Base-by-base conservation (phyloP, 371 early-diverging fungal genomes). In the Syncephalastrum monosporum region DNA sequence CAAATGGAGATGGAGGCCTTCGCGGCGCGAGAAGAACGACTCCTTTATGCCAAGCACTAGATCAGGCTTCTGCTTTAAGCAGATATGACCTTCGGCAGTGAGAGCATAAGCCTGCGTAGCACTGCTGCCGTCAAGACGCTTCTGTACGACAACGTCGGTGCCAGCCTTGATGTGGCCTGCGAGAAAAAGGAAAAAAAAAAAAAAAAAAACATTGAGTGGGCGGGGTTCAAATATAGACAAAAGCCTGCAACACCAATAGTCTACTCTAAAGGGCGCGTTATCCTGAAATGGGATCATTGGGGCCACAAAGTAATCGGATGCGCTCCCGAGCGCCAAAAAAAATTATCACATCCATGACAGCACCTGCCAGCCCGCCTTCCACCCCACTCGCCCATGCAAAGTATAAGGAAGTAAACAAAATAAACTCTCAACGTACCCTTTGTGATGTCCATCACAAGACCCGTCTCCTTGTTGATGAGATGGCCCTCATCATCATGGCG, bases 401-500 rank as follows among this genome's bases (percentile, higher is more conserved):
- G 47, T 23, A 52, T 17, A 53, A 46, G 47, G 24, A 48, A 21
- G 5, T 21, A 33, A 33, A 33, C 38, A 33, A 33, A 29, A 33
- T 33, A 33, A 33, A 33, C 38, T 33, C 8, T 29, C 17, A 33
- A 33, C 21, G 60, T 65, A 83, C 84, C 84, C 58, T 79, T 81
- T 41, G 77, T 72, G 44, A 83, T 72, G 53, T 80, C 82, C 67
- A 83, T 74, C 10, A 79, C 82, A 56, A 74, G 74, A 21, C 78
- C 81, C 12, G 79, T 77, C 42, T 79, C 79, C 55, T 82, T 82
- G 47, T 83, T 83, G 57, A 76, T 69, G 54, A 83, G 64, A 62
- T 61, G 77, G 42, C 84, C 82, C 33, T 70, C 61, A 42, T 72
- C 71, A 49, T 79, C 81, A 53, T 81, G 70, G 41, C 82, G 78